Percentiles rank a stretch among this genome's conserved stretches.
phyloP scores from a whole-genome alignment of 169 alveolate species.

The Plasmodium knowlesi region DNA sequence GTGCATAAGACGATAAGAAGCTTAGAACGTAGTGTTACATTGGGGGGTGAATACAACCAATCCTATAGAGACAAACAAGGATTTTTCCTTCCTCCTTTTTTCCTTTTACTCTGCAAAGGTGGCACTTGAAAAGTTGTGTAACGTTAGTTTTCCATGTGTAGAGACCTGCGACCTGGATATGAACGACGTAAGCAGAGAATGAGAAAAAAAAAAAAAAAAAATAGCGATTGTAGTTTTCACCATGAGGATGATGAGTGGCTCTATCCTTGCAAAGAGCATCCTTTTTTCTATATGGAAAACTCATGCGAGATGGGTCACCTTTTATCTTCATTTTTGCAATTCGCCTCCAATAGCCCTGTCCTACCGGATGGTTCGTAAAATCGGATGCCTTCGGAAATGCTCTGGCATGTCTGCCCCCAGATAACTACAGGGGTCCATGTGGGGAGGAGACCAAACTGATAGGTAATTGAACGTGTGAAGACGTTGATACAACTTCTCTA shows the following conservation, averaged over 20 bases:
- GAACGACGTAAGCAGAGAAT: constrained; percentile 23
- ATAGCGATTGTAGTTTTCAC: not conserved
- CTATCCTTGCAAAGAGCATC: not conserved
- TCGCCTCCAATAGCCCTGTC: constrained; percentile 42
- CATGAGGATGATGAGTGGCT: not conserved
- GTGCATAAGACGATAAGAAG: not conserved
- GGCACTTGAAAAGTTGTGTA: constrained; percentile 62
- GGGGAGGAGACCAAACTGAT: constrained; percentile 45
- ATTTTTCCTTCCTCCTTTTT: not conserved
- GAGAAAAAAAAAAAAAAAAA: constrained; percentile 4
- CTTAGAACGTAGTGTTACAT: not conserved
- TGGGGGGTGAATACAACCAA: not conserved
- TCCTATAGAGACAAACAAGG: not conserved
- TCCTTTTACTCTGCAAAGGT: not conserved
- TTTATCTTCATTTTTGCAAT: not conserved
- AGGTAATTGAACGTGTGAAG: not conserved
- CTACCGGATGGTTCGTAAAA: constrained; percentile 38
- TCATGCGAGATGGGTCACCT: not conserved
- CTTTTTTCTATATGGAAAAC: not conserved
- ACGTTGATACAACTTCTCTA: not conserved
- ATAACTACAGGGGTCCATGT: constrained; percentile 45
- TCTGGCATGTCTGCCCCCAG: constrained; percentile 43
- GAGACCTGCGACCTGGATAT: constrained; percentile 32
- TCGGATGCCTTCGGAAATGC: constrained; percentile 59
- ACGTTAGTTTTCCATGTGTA: constrained; percentile 43